Evolutionary conservation across 345 rosid species (phyloP).

Genomic region (Eucalyptus melliodora): DNA sequence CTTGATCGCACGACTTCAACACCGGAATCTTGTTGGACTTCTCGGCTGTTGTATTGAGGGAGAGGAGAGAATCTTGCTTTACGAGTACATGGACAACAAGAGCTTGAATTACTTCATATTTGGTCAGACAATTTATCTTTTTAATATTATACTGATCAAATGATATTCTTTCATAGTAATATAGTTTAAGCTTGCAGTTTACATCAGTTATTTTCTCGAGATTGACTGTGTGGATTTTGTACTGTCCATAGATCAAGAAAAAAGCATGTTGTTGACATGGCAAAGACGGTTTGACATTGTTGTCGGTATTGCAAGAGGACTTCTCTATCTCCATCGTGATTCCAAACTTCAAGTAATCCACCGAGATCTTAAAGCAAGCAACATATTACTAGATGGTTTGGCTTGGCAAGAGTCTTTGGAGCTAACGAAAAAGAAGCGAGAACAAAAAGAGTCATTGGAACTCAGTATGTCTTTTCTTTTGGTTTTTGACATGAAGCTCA

Average conservation of each 20-base stretch:
- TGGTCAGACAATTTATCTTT: conserved; percentile 5
- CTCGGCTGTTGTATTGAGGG: conserved; percentile 32
- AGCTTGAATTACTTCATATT: conserved; percentile 30
- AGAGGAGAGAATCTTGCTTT: conserved; percentile 14
- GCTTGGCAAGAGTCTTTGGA: too few relatives aligned
- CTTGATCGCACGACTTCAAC: conserved; percentile 28
- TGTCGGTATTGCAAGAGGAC: too few relatives aligned
- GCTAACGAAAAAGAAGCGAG: too few relatives aligned
- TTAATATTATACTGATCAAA: neutral
- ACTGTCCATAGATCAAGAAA: conserved; percentile 3
- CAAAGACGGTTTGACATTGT: too few relatives aligned
- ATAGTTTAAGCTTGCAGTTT: neutral
- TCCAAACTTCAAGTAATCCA: too few relatives aligned
- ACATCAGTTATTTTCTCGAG: neutral
- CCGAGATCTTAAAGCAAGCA: too few relatives aligned
- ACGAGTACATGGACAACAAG: conserved; percentile 28
- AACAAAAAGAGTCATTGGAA: too few relatives aligned
- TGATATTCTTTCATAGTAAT: neutral
- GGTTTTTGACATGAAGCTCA: too few relatives aligned
- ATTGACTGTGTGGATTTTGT: neutral
- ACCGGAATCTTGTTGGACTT: conserved; percentile 37
- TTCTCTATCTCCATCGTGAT: too few relatives aligned
- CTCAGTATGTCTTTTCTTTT: too few relatives aligned
- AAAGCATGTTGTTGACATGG: too few relatives aligned
- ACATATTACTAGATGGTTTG: too few relatives aligned